These are phyloP conservation scores for Spizellomyces sp. DNA, from an alignment of 192 early-diverging fungal genomes.

Conservation along the genomic window DNA sequence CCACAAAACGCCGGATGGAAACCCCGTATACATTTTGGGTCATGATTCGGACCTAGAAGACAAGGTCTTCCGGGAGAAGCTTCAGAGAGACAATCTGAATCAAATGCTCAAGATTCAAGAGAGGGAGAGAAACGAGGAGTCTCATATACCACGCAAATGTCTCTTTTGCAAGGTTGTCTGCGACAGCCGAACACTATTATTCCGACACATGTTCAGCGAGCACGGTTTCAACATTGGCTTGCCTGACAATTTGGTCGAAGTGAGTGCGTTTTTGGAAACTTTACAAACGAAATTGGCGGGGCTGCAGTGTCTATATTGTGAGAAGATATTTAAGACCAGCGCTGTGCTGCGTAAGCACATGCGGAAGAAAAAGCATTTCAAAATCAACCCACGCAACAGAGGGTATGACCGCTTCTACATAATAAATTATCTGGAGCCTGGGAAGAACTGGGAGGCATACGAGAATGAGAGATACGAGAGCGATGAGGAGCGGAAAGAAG, in stretches of 20 bases:
- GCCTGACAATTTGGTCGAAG: constrained; percentile 85
- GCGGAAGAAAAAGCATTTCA: constrained; percentile 99
- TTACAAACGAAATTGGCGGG: constrained; percentile 71
- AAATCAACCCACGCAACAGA: constrained; percentile 86
- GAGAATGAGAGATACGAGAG: constrained; percentile 79
- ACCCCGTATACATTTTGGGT: constrained; percentile 60
- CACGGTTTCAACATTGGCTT: constrained; percentile 95
- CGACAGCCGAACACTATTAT: constrained; percentile 69
- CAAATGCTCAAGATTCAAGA: constrained; percentile 76
- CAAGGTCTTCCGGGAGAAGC: constrained; percentile 68
- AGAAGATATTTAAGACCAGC: constrained; percentile 85
- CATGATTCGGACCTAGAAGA: constrained; percentile 58
- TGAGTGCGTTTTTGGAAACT: constrained; percentile 78
- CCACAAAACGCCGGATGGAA: constrained; percentile 2
- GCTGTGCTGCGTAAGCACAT: constrained; percentile 93
- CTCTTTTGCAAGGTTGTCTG: constrained; percentile 89
- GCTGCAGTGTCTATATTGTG: constrained; percentile 84
- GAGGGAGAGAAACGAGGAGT: constrained; percentile 67
- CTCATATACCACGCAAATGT: constrained; percentile 71
- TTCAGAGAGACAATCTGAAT: constrained; percentile 72
- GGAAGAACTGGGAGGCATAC: constrained; percentile 87
- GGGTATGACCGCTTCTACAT: constrained; percentile 94
- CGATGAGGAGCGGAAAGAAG: constrained; percentile 69
- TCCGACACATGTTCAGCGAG: constrained; percentile 87
- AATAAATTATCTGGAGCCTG: constrained; percentile 88